A percentile compares a stretch with the other conserved stretches of the same genome.
Evolutionary conservation across 2,329 filamentous ascomycete species (phyloP).

Genomic region (Rhexocercosporidium sp.): DNA sequence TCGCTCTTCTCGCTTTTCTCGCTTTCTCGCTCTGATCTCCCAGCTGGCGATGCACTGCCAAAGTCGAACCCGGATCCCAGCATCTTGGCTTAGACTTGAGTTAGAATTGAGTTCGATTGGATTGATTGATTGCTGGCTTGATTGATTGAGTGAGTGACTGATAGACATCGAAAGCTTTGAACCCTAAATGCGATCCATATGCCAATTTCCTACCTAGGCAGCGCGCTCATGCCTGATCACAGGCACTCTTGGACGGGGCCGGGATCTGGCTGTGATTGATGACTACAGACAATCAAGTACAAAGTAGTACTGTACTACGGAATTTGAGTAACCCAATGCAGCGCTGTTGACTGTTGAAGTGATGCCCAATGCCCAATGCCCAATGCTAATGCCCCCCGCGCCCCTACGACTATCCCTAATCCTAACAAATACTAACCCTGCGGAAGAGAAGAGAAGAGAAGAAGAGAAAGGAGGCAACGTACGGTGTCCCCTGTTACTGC

Average conservation of each 20-base stretch:
- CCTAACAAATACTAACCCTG: too few relatives aligned
- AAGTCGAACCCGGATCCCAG: neutral
- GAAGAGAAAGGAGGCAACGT: too few relatives aligned
- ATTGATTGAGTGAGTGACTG: neutral
- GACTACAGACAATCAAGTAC: too few relatives aligned
- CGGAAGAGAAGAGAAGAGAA: too few relatives aligned
- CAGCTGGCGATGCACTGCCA: neutral
- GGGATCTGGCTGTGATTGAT: slow-evolving; percentile 17
- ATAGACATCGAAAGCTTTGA: neutral
- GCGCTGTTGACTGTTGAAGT: slow-evolving; percentile 3
- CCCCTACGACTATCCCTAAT: too few relatives aligned
- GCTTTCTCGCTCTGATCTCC: neutral
- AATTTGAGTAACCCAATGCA: slow-evolving; percentile 20
- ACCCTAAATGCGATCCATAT: slow-evolving; percentile 6
- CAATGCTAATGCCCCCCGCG: too few relatives aligned
- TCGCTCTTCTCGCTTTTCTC: neutral
- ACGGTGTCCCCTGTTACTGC: slow-evolving; percentile 3
- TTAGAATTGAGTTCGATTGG: too few relatives aligned
- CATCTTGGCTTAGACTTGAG: neutral
- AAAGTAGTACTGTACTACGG: too few relatives aligned
- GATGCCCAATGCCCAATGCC: neutral
- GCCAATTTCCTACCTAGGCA: neutral
- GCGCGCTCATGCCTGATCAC: slow-evolving; percentile 12
- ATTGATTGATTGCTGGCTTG: too few relatives aligned
- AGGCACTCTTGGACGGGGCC: slow-evolving; percentile 21